Percentiles rank a stretch among this genome's conserved stretches.
phyloP scores from a whole-genome alignment of 441 rosid species.

The Capsella rubella region DNA sequence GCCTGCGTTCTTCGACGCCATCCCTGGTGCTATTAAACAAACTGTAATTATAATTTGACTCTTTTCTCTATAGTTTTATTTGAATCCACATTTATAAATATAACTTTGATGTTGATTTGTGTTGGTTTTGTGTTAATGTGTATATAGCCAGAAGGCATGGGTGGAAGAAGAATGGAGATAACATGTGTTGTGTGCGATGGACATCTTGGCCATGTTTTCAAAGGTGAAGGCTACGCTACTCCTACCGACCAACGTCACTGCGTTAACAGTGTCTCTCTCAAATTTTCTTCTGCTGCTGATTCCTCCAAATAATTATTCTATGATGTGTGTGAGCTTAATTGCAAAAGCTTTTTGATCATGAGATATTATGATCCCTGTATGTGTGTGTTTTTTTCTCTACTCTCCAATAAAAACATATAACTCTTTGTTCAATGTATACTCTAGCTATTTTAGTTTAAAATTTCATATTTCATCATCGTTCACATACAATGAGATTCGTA shows the following conservation, averaged over 20 bases:
- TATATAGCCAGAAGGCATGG: neutral
- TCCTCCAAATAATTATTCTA: neutral
- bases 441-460: too few relatives aligned
- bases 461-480: too few relatives aligned
- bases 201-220: neutral
- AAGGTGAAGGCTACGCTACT: constrained; percentile 21
- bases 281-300: neutral
- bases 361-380: too few relatives aligned
- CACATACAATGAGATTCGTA: neutral
- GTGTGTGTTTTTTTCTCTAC: too few relatives aligned
- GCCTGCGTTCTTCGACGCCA: constrained; percentile 5
- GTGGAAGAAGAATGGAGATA: constrained; percentile 3
- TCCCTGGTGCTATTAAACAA: neutral
- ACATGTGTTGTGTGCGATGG: neutral
- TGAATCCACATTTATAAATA: too few relatives aligned
- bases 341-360: too few relatives aligned
- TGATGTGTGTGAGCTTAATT: too few relatives aligned
- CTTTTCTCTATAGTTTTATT: neutral
- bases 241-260: neutral
- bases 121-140: neutral
- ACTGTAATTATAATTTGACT: neutral
- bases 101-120: neutral
- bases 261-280: constrained; percentile 8
- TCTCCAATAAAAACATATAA: too few relatives aligned
- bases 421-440: neutral